Evolutionary conservation across 768 basidiomycete genomes (phyloP).

Genomic region (Russula brevipes): DNA sequence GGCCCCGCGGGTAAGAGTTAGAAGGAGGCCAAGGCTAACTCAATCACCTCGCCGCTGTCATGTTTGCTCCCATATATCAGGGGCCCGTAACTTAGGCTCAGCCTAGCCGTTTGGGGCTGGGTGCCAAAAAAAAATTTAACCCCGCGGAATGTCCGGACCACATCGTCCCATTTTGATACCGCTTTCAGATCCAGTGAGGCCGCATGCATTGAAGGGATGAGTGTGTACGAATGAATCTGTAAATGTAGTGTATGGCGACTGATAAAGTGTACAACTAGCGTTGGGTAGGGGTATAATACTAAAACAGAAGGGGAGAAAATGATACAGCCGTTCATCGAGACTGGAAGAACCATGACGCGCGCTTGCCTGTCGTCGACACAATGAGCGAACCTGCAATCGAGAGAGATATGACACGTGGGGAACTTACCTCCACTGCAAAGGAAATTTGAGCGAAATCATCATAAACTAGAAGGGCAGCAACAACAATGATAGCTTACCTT

Average conservation of each 20-base stretch:
- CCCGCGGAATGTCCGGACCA: constrained; percentile 15
- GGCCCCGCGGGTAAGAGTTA: constrained; percentile 5
- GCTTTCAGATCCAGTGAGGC: constrained; percentile 15
- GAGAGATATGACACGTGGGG: constrained; percentile 11
- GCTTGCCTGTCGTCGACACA: constrained; percentile 42
- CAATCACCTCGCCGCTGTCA: constrained; percentile 20
- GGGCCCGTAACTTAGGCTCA: constrained; percentile 11
- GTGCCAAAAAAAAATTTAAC: constrained; percentile 19
- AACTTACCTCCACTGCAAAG: constrained; percentile 22
- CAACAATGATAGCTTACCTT: constrained; percentile 34
- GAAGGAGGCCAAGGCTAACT: neutral
- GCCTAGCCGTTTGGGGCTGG: constrained; percentile 20
- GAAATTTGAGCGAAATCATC: constrained; percentile 17
- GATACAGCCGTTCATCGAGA: constrained; percentile 48
- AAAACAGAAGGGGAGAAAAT: constrained; percentile 28
- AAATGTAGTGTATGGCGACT: constrained; percentile 31
- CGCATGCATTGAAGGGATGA: constrained; percentile 28
- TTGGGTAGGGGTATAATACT: constrained; percentile 28
- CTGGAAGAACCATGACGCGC: constrained; percentile 92
- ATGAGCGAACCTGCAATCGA: constrained; percentile 19
- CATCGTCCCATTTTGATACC: neutral
- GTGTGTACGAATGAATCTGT: constrained; percentile 22
- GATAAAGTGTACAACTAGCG: constrained; percentile 31
- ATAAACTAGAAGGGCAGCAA: constrained; percentile 1
- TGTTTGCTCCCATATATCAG: constrained; percentile 7